A percentile compares a stretch with the other conserved stretches of the same genome.
Evolutionary conservation across 768 basidiomycete species (phyloP).

Genomic region (Coprinopsis strossmayeri): DNA sequence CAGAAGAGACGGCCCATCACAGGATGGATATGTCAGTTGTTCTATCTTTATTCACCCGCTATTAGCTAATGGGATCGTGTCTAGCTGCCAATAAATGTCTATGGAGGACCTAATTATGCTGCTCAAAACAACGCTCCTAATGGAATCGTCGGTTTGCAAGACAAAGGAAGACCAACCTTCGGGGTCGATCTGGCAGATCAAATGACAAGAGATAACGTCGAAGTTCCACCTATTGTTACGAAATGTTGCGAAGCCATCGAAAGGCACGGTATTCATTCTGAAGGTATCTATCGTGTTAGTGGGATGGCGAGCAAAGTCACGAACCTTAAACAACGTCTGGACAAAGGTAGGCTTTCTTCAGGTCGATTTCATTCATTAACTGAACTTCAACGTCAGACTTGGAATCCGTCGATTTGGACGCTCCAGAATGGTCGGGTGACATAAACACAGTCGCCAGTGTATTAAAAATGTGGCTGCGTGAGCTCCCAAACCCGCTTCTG

Average conservation of each 20-base stretch:
- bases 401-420: conserved; percentile 79
- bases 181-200: conserved; percentile 91
- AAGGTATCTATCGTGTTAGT: conserved; percentile 92
- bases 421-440: conserved; percentile 87
- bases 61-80: conserved; percentile 7
- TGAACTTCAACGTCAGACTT: conserved; percentile 45
- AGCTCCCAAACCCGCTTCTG: conserved; percentile 89
- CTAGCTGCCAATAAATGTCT: conserved; percentile 47
- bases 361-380: neutral
- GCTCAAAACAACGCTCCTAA: conserved; percentile 10
- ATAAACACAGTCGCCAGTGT: conserved; percentile 96
- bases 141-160: conserved; percentile 28
- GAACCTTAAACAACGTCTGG: conserved; percentile 74
- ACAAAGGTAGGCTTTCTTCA: conserved; percentile 54
- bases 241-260: conserved; percentile 93
- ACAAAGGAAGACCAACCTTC: conserved; percentile 79
- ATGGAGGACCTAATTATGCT: conserved; percentile 11
- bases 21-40: conserved; percentile 91
- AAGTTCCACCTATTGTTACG: conserved; percentile 80
- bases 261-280: conserved; percentile 72
- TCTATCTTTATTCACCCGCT: conserved; percentile 5
- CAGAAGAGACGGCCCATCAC: conserved; percentile 79
- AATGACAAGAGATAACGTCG: conserved; percentile 84
- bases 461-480: conserved; percentile 93
- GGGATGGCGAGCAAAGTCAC: conserved; percentile 86